Evolutionary conservation across 148 eudicot species (phyloP).

Genomic region (Amaranthus palmeri): DNA sequence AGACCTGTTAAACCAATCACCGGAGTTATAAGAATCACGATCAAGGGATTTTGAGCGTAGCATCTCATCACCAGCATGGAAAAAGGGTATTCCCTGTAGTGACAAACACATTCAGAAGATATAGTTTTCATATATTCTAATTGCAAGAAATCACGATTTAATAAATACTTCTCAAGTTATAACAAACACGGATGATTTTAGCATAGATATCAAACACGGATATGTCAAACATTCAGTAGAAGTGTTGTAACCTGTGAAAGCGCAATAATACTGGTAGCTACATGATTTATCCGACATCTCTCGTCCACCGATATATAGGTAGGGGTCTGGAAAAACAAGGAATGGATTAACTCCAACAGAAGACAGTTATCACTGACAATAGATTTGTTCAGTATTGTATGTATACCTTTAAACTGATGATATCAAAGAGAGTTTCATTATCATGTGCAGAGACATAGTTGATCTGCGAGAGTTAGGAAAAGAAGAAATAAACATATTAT

Average conservation of each 20-base stretch:
- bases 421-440: slow-evolving; percentile 92
- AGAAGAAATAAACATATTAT: slow-evolving; percentile 2
- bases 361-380: slow-evolving; percentile 1
- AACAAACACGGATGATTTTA: not conserved
- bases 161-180: not conserved
- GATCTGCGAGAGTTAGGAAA: slow-evolving; percentile 44
- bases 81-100: slow-evolving; percentile 84
- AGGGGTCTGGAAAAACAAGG: slow-evolving; percentile 52
- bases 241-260: slow-evolving; percentile 70
- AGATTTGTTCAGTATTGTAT: not conserved
- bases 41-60: slow-evolving; percentile 96
- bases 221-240: not conserved
- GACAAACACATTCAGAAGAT: slow-evolving; percentile 13
- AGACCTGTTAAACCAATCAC: slow-evolving; percentile 99
- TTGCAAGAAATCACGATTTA: no score
- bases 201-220: not conserved
- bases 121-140: not conserved
- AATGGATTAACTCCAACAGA: slow-evolving; percentile 13
- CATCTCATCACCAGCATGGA: slow-evolving; percentile 95
- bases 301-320: slow-evolving; percentile 63
- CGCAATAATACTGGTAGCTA: slow-evolving; percentile 83
- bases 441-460: slow-evolving; percentile 99
- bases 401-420: slow-evolving; percentile 81
- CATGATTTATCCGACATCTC: slow-evolving; percentile 83
- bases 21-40: slow-evolving; percentile 94